Evolutionary conservation across 805 yeast genomes (phyloP), one percentile per base, ranked within the genome.

Genomic region (Spathaspora hagerdaliae): DNA sequence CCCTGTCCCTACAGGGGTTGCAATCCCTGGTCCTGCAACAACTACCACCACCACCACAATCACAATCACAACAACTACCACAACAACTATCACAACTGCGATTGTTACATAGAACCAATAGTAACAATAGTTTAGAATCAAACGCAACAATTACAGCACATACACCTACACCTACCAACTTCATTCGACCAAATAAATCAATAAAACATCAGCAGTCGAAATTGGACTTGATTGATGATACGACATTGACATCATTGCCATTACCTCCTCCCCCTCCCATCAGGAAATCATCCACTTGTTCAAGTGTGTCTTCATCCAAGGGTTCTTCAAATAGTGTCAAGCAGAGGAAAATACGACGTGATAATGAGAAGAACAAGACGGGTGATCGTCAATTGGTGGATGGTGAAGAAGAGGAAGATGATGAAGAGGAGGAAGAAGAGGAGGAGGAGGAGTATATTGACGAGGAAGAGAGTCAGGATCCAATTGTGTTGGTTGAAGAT

Each of bases 401-500:
- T n/a, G 29, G 31, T 5, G 31, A 5, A 6, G 37, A 38, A 27
- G 35, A 39, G 29, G 27, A 37, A n/a, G 41, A 43, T 12, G 24
- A 34, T 13, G 38, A 37, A n/a, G 42, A 43, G 15, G 51, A 44
- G 13, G 43, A 37, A 8, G 46, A 50, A 26, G 41, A 37, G 2
- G 32, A 33, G n/a, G 46, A 52, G 34, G 45, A 39, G 35, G 50
- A 49, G 11, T 53, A 51, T 9, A 52, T 50, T 26, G 52, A 49
- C 7, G 47, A 36, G 26, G 54, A 54, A 4, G 66, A 61, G 19
- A 51, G 51, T 11, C 64, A 66, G 33, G 73, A 67, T 39, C 75
- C 69, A 8, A 70, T 67, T 12, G 79, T 80, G 1, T 58, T 81
- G 14, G 74, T 81, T 8, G 86, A 81, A 52, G 86, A 81, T 53